Evolutionary conservation across 371 early-diverging fungal species (phyloP), one percentile per base, ranked within the genome.

Genomic region (Mucor sp.): DNA sequence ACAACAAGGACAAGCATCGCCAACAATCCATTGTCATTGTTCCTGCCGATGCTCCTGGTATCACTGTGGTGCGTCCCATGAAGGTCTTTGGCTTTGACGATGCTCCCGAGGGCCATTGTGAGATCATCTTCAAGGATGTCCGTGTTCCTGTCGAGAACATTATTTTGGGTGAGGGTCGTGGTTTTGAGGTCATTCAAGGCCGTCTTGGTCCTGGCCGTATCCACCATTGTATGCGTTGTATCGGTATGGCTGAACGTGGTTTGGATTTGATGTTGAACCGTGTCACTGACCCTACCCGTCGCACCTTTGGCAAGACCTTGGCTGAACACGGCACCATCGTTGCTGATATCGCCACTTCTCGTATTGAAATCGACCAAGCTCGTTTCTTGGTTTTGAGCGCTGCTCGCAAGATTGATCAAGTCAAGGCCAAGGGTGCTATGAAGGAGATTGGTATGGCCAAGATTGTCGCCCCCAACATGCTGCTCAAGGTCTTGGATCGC

Each of bases 101-200:
- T 76, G 98, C 98, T 7, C 94, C 95, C 28, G 91, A 93, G 75
- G 97, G 97, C 28, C 99, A 98, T 76, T 91, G 91, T 69, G 99
- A 98, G 75, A 90, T 98, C 60, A 70, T 86, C 17, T 97, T 98
- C 69, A 90, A 91, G 56, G 87, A 96, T 76, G 97, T 95, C 57
- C 86, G 90, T 66, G 94, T 98, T 15, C 97, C 97, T 5, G 80
- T 80, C 5, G 89, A 90, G 56, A 95, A 95, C 77, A 89, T 98
- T 60, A 76, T 98, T 27, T 85, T 95, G 50, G 97, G 97, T 39
- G 95, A 96, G 75, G 99, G 99, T 37, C 90, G 97, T 65, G 99
- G 99, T 0, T 97, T 98, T 75, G 99, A 98, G 74, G 88, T 98
- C 41, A 92, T 97, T 66, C 98, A 98, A 81, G 97, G 97, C 25